Base-by-base conservation (phyloP, 106 monocot genomes). In the Vanilla planifolia region DNA sequence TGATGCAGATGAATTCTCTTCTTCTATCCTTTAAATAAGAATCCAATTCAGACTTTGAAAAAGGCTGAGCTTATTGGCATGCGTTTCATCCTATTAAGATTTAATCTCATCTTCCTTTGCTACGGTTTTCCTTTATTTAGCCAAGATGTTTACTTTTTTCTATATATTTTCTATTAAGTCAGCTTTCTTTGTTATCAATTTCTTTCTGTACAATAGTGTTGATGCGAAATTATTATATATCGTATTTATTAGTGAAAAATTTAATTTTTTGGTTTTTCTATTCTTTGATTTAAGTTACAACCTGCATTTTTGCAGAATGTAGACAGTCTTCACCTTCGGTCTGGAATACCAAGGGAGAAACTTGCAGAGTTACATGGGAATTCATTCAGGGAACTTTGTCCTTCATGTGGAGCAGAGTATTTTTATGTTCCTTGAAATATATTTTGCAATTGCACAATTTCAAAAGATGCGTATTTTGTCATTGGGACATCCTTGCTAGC, bases 361-460 rank as follows among this genome's bases (percentile, higher is more conserved):
- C 84, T 98, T 68, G 73, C 98, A 65, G 98, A 98, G 77, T 65
- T 92, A 71, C 98, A 98, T 80, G 98, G 98, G 35, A 98, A 98
- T 85, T 98, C 98, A 28, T 98, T 98, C 58, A 81, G 68, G 45
- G 98, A 98, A 81, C 30, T 85, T 67, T 98, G 98, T 74, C 82
- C 88, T 60, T 79, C 77, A 25, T 98, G 98, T 74, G 88, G 85
- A 72, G 44, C 34, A 47, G 98, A 98, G 98, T 98, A 98, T 59
- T 64, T 41, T 8, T n/a, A n/a, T n/a, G n/a, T n/a, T n/a, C n/a
- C n/a, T n/a, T n/a, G n/a, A n/a, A n/a, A n/a, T n/a, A n/a, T 46
- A 30, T 13, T 15, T 37, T 32, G 20, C 30, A n/a, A 53, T 53
- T 11, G 15, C 35, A 9, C 27, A n/a, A n/a, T n/a, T n/a, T n/a